A percentile compares a stretch with the other conserved stretches of the same genome.
Conservation (phyloP, 768 basidiomycete genomes). For the Ramaria sp. region DNA sequence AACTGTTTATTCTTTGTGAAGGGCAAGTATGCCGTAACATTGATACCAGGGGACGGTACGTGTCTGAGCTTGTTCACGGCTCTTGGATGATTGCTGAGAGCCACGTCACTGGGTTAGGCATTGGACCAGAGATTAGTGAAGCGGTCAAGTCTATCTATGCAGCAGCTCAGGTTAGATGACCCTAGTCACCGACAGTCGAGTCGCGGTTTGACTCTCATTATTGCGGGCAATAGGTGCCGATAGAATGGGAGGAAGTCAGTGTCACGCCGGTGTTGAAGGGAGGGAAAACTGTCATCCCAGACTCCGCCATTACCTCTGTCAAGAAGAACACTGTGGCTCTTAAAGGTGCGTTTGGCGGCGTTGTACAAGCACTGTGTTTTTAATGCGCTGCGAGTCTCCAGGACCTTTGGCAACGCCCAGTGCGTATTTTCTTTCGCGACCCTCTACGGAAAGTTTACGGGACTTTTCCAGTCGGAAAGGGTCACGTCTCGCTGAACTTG, state of each 20-base stretch:
- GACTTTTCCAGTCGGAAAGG: constrained; percentile 77
- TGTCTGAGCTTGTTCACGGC: background rate
- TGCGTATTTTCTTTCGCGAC: constrained; percentile 30
- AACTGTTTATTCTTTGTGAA: constrained; percentile 21
- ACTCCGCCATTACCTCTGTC: constrained; percentile 79
- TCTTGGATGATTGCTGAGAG: background rate
- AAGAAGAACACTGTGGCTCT: constrained; percentile 96
- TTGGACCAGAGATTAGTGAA: constrained; percentile 97
- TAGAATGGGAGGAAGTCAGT: constrained; percentile 98
- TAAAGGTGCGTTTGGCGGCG: constrained; percentile 55
- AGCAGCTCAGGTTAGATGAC: constrained; percentile 58
- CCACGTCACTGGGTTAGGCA: constrained; percentile 44
- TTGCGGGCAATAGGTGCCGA: constrained; percentile 61
- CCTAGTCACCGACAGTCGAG: background rate
- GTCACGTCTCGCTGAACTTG: constrained; percentile 95
- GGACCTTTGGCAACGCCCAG: constrained; percentile 96
- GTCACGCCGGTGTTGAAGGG: constrained; percentile 89
- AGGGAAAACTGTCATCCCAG: constrained; percentile 96
- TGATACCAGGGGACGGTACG: constrained; percentile 94
- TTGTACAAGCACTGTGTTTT: background rate
- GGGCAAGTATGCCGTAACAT: constrained; percentile 95
- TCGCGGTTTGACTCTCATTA: background rate
- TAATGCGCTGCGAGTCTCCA: constrained; percentile 19
- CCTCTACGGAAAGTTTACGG: constrained; percentile 8
- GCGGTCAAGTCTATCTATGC: constrained; percentile 89